Evolutionary conservation across 176 grass and related monocot genomes (phyloP), one percentile per base, ranked within the genome.

Genomic region (Guadua angustifolia): DNA sequence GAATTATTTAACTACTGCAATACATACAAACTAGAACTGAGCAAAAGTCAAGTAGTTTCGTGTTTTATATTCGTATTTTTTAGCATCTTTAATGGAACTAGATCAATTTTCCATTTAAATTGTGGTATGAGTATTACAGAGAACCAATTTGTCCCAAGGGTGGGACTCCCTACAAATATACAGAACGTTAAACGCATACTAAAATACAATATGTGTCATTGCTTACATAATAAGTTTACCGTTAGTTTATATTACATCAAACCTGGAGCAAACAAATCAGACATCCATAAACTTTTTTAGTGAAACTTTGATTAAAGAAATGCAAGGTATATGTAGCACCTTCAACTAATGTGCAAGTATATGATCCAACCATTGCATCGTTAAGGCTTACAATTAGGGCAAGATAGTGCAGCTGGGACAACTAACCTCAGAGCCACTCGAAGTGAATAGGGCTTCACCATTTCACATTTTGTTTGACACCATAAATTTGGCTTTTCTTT

Each of bases 381-480:
- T 15, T 44, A 74, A 50, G 22, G 69, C 13, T 64, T 63, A 42
- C 22, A 5, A 73, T 9, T 47, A 59, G 14, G 46, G 62, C 44
- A 72, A 51, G 19, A 66, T 53, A 78, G 12, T 56, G 40, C 25
- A 83, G 82, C 59, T 33, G 39, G 49, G 26, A 26, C 18, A 88
- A 85, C 91, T 81, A 19, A 93, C 88, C 91, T 93, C 73, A 74
- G 51, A 68, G 19, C 60, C 59, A 22, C 59, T 82, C 43, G 13
- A 73, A 63, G 69, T 7, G 50, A 70, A 85, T 66, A 46, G 32
- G 45, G 60, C 73, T 79, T 73, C 77, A 73, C 60, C 68, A 85
- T 83, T 64, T 97, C 70, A 94, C 76, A 94, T 94, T 90, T 94
- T 97, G 84, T 93, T 94, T 83, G 95, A 82, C 3, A 51, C 72